Evolutionary conservation across 164 flowering plant species (phyloP).

Genomic region (Stephania japonica): DNA sequence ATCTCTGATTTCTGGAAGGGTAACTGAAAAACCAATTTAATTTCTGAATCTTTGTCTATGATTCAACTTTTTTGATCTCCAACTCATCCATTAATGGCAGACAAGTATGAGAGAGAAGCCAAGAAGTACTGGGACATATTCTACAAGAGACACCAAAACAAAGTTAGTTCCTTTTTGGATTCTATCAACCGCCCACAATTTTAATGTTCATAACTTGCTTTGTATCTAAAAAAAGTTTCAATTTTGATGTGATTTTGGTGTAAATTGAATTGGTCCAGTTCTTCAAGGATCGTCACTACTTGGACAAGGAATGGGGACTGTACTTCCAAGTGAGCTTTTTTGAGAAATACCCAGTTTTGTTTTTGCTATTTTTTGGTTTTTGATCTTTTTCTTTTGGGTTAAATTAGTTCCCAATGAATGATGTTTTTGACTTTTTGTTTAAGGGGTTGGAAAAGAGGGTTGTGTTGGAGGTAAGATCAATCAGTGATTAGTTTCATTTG

Average conservation of each 20-base stretch:
- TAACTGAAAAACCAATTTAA: slow-evolving; percentile 4
- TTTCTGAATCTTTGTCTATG: slow-evolving; percentile 12
- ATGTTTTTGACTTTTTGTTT: slow-evolving; percentile 2
- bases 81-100: slow-evolving; percentile 25
- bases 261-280: slow-evolving; percentile 43
- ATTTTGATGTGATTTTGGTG: not conserved
- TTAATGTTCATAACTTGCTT: not conserved
- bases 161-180: slow-evolving; percentile 26
- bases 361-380: slow-evolving; percentile 27
- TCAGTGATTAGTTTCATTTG: not conserved
- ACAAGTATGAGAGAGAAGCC: slow-evolving; percentile 83
- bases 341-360: not conserved
- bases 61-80: not conserved
- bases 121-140: slow-evolving; percentile 94
- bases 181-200: not conserved
- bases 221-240: not conserved
- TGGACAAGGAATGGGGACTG: slow-evolving; percentile 93
- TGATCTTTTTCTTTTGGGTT: not conserved
- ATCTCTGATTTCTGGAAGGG: slow-evolving; percentile 80
- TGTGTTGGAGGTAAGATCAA: slow-evolving; percentile 51
- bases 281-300: slow-evolving; percentile 93
- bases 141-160: slow-evolving; percentile 87
- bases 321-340: slow-evolving; percentile 42
- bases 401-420: not conserved
- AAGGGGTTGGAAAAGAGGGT: slow-evolving; percentile 52